Base-by-base conservation (phyloP, 768 basidiomycete genomes). In the Lenzites betulinus region DNA sequence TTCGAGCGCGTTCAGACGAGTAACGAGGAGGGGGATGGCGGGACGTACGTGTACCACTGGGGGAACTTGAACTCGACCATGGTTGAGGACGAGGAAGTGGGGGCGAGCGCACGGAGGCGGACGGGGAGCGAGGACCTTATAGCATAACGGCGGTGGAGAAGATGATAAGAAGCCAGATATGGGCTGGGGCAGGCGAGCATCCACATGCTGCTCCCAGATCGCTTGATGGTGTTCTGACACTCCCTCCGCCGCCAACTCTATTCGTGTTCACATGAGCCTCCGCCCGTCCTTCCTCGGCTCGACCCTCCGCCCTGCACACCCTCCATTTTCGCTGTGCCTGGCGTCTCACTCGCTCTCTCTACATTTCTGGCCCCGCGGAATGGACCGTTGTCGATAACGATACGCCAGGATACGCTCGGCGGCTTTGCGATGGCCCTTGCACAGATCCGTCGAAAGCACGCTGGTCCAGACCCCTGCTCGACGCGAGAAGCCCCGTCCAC, bases 21-120 rank as follows among this genome's bases (percentile, higher is more conserved):
- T 36, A 49, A 16, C 9, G 20, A 35, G 33, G 9, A 39, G 26
- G 13, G 35, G n/a, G n/a, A n/a, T n/a, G 30, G 38, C 3, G 33
- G 28, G 42, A 63, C 68, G 46, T 61, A 72, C 71, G 67, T 70
- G 62, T 71, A 71, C 55, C 66, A 69, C 28, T 56, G 59, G 28
- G 69, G 69, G 54, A 67, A 57, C 62, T 69, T 67, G 58, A 58
- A 47, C 33, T 65, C 54, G 53, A 68, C 59, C 66, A 70, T 66
- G 47, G 47, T 38, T 39, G 53, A 23, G 49, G 39, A n/a, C 36
- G 30, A 5, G 33, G 51, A n/a, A 22, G 52, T 16, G 41, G 46
- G 42, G 59, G 59, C 47, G 28, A 54, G 47, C 49, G 54, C 53
- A 30, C 41, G 15, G 42, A n/a, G 30, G 44, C 22, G 47, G 9